Conservation (phyloP, 2,329 filamentous ascomycete genomes). For the Neofusicoccum umdonicola region DNA sequence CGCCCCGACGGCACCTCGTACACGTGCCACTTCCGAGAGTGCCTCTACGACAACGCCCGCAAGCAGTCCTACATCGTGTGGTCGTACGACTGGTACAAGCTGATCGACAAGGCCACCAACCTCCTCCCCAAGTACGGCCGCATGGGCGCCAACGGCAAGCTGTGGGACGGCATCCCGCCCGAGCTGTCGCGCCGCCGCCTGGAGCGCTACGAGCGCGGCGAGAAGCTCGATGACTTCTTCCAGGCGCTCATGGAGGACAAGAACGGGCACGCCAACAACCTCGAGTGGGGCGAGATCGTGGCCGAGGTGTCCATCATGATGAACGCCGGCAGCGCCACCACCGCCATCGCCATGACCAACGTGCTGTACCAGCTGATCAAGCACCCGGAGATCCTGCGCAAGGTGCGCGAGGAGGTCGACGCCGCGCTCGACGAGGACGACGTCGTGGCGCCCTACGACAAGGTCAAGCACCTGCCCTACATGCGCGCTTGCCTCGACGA, state of each 20-base stretch:
- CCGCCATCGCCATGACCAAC: conserved; percentile 31
- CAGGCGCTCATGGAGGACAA: conserved; percentile 13
- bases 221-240: conserved; percentile 16
- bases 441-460: conserved; percentile 23
- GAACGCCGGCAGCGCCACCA: conserved; percentile 38
- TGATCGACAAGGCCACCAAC: conserved; percentile 48
- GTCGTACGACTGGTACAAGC: conserved; percentile 52
- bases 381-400: conserved; percentile 27
- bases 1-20: conserved; percentile 48
- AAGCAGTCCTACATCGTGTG: conserved; percentile 53
- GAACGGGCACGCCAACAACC: not conserved
- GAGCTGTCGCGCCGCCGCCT: conserved; percentile 47
- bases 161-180: conserved; percentile 38
- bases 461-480: conserved; percentile 26
- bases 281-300: conserved; percentile 7
- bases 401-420: conserved; percentile 25
- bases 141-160: conserved; percentile 16
- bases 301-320: conserved; percentile 11
- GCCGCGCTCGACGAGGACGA: conserved; percentile 5
- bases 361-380: conserved; percentile 40
- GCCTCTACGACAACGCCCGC: conserved; percentile 50
- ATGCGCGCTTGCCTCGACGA: conserved; percentile 35
- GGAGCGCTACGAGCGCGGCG: conserved; percentile 39
- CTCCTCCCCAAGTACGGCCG: conserved; percentile 45
- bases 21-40: conserved; percentile 49